These are phyloP conservation scores for Cladosporium sp. DNA, from an alignment of 2,329 filamentous ascomycete genomes.

Conservation along the genomic window DNA sequence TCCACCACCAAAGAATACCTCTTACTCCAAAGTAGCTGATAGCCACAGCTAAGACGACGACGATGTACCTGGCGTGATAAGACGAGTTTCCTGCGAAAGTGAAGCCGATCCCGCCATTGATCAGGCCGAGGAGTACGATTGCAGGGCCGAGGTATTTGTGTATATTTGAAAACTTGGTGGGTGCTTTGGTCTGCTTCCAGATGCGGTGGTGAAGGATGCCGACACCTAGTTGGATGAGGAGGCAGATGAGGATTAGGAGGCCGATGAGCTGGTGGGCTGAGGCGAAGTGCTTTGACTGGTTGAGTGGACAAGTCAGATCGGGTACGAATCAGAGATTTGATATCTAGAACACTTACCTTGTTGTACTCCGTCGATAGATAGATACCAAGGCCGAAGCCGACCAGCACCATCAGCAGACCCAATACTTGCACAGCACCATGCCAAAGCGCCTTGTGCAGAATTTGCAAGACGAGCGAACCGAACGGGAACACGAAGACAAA, in stretches of 20 bases:
- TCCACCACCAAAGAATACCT: neutral
- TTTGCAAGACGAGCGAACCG: conserved; percentile 33
- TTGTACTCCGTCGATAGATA: conserved; percentile 35
- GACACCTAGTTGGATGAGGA: conserved; percentile 52
- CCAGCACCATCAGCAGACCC: conserved; percentile 32
- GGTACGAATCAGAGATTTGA: too few relatives aligned
- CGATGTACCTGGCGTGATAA: neutral
- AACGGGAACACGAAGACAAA: conserved; percentile 34
- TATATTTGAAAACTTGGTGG: conserved; percentile 43
- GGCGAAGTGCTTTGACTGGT: conserved; percentile 17
- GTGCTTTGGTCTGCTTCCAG: conserved; percentile 45
- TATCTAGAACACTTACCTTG: conserved; percentile 2
- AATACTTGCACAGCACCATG: conserved; percentile 39
- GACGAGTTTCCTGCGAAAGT: conserved; percentile 47
- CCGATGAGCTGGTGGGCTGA: conserved; percentile 56
- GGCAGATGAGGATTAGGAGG: conserved; percentile 48
- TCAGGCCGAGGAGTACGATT: conserved; percentile 50
- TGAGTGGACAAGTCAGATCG: neutral
- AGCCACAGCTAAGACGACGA: neutral
- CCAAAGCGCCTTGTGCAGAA: conserved; percentile 36
- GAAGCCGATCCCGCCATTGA: conserved; percentile 59
- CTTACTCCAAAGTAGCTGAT: neutral
- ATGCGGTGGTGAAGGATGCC: conserved; percentile 55
- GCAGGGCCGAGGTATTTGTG: conserved; percentile 57
- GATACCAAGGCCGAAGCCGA: conserved; percentile 39